Base-by-base conservation (phyloP, 2,329 filamentous ascomycete species). In the Calycina herbarum region DNA sequence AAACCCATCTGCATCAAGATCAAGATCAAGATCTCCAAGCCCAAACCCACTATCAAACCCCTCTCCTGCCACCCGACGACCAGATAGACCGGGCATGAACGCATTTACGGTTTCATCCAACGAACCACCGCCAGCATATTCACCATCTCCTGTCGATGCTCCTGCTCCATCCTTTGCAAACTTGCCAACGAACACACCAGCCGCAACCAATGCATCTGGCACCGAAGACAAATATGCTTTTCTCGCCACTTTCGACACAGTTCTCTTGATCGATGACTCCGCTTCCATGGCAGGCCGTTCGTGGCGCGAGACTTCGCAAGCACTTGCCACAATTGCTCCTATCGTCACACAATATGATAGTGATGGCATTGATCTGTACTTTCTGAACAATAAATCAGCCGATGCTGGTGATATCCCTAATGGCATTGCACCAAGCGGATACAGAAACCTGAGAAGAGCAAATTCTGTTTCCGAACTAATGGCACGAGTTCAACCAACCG, bases 211-310 rank as follows among this genome's bases (percentile, higher is more conserved):
- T 67, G 77, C 76, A 6, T n/a, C 60, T 20, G 78, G 76, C 8
- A 77, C 79, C 27, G 88, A 93, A 70, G 89, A 93, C 72, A 85
- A 83, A 1, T 95, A 92, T 75, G 84, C 87, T 1, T 96, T 96
- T 75, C 86, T 98, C 5, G 77, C 79, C 54, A 83, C 83, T 17
- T 97, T 97, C 75, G 93, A 98, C 79, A 97, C 93, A 38, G 79
- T 94, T 64, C 94, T 98, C 76, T 79, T 98, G 1, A 92, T 98
- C 74, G 94, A 98, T 75, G 94, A 98, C 80, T 93, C 89, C n/a
- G 86, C 87, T 5, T 94, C 90, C 72, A 98, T 98, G 94, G 81
- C 82, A 1, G 92, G 90, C 17, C 75, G 80, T n/a, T 85, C 83
- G 27, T 98, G 94, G 94, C 77, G 79, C 13, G 91, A 97, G 77